These are phyloP conservation scores for Chaetomidium leptoderma DNA, from an alignment of 495 filamentous ascomycete genomes.

Conservation along the genomic window DNA sequence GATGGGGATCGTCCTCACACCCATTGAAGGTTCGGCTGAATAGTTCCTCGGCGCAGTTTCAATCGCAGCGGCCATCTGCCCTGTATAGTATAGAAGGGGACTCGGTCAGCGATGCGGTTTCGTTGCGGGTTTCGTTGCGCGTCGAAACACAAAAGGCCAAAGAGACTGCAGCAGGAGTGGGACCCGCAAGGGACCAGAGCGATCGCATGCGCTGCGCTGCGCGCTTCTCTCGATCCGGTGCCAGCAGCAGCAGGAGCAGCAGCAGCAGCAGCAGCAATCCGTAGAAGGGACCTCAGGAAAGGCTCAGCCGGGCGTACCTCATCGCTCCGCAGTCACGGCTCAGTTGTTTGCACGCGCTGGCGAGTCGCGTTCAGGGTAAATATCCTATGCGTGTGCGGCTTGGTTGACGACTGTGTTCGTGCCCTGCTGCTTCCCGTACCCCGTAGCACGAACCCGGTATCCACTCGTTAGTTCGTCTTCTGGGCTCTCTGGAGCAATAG, in stretches of 20 bases:
- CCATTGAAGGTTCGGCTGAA: conserved; percentile 39
- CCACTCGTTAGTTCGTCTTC: neutral
- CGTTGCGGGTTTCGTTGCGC: conserved; percentile 9
- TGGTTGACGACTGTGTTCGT: conserved; percentile 20
- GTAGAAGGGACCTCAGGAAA: neutral
- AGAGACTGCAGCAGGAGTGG: neutral
- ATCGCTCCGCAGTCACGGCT: conserved; percentile 20
- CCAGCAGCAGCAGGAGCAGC: neutral
- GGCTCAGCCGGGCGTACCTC: conserved; percentile 22
- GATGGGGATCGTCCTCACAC: conserved; percentile 46
- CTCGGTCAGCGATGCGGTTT: conserved; percentile 25
- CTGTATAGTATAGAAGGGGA: conserved; percentile 29
- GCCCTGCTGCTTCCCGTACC: conserved; percentile 20
- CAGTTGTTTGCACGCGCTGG: conserved; percentile 16
- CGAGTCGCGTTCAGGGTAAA: conserved; percentile 12
- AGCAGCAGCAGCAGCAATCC: neutral
- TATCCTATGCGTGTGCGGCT: conserved; percentile 11
- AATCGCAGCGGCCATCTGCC: conserved; percentile 47
- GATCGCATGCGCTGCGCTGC: conserved; percentile 4
- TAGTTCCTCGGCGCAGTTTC: conserved; percentile 44
- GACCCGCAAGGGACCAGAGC: neutral
- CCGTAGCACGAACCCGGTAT: conserved; percentile 26
- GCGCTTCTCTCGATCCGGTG: neutral
- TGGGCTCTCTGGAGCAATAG: neutral
- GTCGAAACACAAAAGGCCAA: neutral